Evolutionary conservation across 805 yeast species (phyloP).

Genomic region (Saccharomycopsis babjevae): DNA sequence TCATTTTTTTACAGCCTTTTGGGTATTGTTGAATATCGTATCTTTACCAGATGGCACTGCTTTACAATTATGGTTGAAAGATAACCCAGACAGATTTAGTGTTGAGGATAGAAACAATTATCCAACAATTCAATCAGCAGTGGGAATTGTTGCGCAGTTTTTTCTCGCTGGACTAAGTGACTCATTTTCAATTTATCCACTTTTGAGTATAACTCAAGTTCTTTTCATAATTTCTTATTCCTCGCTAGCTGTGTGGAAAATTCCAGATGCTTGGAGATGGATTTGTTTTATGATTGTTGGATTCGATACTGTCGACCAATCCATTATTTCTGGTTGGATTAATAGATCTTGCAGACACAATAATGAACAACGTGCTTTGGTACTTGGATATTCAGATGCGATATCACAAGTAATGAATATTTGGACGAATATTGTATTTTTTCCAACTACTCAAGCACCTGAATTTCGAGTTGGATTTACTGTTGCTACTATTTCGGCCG

Average conservation of each 20-base stretch:
- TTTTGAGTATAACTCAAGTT: constrained; percentile 38
- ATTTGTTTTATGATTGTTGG: background rate
- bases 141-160: constrained; percentile 32
- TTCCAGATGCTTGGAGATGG: constrained; percentile 27
- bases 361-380: background rate
- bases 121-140: constrained; percentile 44
- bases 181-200: constrained; percentile 38
- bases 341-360: background rate
- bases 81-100: constrained; percentile 27
- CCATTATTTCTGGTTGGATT: background rate
- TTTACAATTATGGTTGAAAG: constrained; percentile 42
- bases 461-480: background rate
- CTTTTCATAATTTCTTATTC: constrained; percentile 43
- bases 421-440: background rate
- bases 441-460: background rate
- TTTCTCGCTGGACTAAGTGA: constrained; percentile 42
- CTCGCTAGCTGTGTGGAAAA: constrained; percentile 45
- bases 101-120: constrained; percentile 36
- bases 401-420: background rate
- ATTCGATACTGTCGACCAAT: background rate
- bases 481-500: background rate
- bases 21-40: constrained; percentile 44
- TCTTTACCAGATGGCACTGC: constrained; percentile 37
- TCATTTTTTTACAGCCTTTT: constrained; percentile 41
- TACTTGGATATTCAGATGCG: background rate